These are phyloP conservation scores for Pythium aristosporum DNA, from an alignment of 352 stramenopile species.

Conservation along the genomic window DNA sequence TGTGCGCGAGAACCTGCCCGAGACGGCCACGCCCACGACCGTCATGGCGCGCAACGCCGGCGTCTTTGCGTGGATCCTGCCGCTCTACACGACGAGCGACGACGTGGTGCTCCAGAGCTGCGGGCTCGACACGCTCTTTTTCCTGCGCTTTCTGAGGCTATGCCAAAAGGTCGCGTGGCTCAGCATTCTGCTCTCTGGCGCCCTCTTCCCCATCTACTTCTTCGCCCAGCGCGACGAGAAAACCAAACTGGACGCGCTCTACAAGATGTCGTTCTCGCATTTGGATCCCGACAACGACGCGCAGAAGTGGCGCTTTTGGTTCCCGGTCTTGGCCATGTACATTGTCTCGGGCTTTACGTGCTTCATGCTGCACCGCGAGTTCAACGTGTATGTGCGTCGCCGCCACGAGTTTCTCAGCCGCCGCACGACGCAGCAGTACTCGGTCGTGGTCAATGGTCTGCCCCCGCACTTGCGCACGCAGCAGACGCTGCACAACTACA, in stretches of 20 bases:
- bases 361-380: slow-evolving; percentile 68
- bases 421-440: slow-evolving; percentile 71
- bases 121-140: slow-evolving; percentile 81
- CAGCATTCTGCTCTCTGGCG: slow-evolving; percentile 54
- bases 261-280: slow-evolving; percentile 71
- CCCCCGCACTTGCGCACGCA: slow-evolving; percentile 71
- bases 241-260: slow-evolving; percentile 36
- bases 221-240: slow-evolving; percentile 37
- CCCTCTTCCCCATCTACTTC: slow-evolving; percentile 82
- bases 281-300: slow-evolving; percentile 37
- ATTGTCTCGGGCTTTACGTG: slow-evolving; percentile 55
- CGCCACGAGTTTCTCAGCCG: slow-evolving; percentile 77
- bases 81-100: slow-evolving; percentile 61
- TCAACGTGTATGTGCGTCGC: slow-evolving; percentile 68
- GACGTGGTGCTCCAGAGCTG: slow-evolving; percentile 68
- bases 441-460: slow-evolving; percentile 70
- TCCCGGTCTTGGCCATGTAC: slow-evolving; percentile 69
- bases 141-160: slow-evolving; percentile 69
- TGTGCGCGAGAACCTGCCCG: slow-evolving; percentile 57
- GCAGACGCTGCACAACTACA: slow-evolving; percentile 75
- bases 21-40: slow-evolving; percentile 52
- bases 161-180: slow-evolving; percentile 70
- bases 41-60: slow-evolving; percentile 33
- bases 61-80: slow-evolving; percentile 53
- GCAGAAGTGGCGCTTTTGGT: slow-evolving; percentile 59